Base-by-base conservation (phyloP, 192 early-diverging fungal species). In the Coemansia sp. region DNA sequence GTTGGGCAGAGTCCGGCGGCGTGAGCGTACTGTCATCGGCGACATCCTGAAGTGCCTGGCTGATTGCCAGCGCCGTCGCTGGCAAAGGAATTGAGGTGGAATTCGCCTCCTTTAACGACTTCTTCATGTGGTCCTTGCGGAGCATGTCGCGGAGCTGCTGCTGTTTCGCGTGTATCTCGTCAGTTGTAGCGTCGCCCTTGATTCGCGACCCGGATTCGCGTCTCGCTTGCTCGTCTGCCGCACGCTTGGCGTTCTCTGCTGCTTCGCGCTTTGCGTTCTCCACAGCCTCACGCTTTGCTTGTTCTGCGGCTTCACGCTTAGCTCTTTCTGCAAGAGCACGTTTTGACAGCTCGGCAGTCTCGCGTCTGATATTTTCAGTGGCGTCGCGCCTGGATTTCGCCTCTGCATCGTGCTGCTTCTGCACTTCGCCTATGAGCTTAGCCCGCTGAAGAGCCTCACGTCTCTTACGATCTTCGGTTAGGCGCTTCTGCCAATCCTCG, bases 241-340 rank as follows among this genome's bases (percentile, higher is more conserved):
- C 40, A 43, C 40, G 40, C 40, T 43, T 43, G 18, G 16, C 38
- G 8, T 9, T 40, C 43, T 21, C 19, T 4, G n/a, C 18, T 7
- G 19, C 43, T 19, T 6, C 5, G 16, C 43, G 43, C 19, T 44
- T 32, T 7, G 52, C 14, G 16, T 46, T 32, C 35, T 22, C 0
- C 21, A 2, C 28, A 51, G 47, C 25, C 10, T 35, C 33, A 12
- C 14, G 33, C 33, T 35, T 35, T 6, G 14, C n/a, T n/a, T n/a
- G n/a, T n/a, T 33, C 30, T 58, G 57, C 44, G 55, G 46, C 21
- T 54, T 60, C 22, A 33, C 33, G 5, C 51, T 22, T 35, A 28
- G 51, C 18, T 21, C 25, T n/a, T n/a, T n/a, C n/a, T n/a, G n/a
- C n/a, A n/a, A n/a, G n/a, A n/a, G n/a, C n/a, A n/a, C n/a, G n/a